Percentiles rank a stretch among this genome's conserved stretches.
These are phyloP conservation scores for Hylodesmum podocarpum DNA, from an alignment of 306 rosid species.

Conservation along the genomic window DNA sequence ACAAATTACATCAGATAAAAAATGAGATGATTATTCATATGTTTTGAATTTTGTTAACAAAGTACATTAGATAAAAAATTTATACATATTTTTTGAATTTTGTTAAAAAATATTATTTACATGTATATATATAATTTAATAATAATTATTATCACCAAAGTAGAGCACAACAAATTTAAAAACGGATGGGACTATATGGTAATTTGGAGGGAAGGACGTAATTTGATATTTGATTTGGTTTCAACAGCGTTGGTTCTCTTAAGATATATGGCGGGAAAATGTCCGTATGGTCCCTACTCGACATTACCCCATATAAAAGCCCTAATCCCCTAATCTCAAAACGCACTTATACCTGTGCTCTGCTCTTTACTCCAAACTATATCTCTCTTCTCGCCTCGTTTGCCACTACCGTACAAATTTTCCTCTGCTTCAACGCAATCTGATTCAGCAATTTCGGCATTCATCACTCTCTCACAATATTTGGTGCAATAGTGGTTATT, in stretches of 20 bases:
- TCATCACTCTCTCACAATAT: background rate
- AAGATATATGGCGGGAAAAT: slow-evolving; percentile 47
- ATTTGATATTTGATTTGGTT: background rate
- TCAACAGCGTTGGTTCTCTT: background rate
- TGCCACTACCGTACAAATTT: background rate
- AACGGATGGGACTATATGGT: background rate
- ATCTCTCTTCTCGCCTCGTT: background rate
- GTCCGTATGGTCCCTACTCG: slow-evolving; percentile 37
- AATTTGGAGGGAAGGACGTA: slow-evolving; percentile 6
- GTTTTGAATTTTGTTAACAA: too few species aligned
- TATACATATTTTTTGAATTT: too few species aligned
- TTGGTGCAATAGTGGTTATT: slow-evolving; percentile 24
- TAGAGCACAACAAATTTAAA: background rate
- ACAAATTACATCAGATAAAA: too few species aligned
- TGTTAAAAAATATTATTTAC: too few species aligned
- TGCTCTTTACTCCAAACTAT: background rate
- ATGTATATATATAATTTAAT: too few species aligned
- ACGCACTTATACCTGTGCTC: background rate
- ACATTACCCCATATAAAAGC: slow-evolving; percentile 15
- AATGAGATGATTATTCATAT: too few species aligned
- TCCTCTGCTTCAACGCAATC: background rate
- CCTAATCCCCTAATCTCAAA: slow-evolving; percentile 14
- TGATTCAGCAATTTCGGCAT: background rate
- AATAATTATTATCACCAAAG: too few species aligned
- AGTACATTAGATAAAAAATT: too few species aligned